phyloP scores from a whole-genome alignment of 257 asterid species.

The Capsicum rhomboideum region DNA sequence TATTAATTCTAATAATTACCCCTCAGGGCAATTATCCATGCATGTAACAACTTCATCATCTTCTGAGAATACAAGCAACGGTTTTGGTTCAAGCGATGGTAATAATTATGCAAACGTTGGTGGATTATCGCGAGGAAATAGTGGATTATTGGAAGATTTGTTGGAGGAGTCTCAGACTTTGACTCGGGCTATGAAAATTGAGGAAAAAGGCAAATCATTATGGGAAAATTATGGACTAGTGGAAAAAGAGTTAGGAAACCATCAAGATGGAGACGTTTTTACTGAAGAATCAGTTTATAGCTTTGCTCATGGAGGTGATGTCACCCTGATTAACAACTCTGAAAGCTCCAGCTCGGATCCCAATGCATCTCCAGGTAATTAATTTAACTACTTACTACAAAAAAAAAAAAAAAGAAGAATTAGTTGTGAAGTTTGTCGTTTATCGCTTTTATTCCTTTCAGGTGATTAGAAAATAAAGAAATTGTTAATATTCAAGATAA shows the following conservation, averaged over 20 bases:
- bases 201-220: not conserved
- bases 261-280: not conserved
- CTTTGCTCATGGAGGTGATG: conserved; percentile 15
- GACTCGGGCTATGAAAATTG: conserved; percentile 1
- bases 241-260: not conserved
- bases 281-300: conserved; percentile 7
- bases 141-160: conserved; percentile 53
- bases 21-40: conserved; percentile 37
- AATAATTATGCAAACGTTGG: conserved; percentile 17
- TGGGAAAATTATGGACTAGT: conserved; percentile 5
- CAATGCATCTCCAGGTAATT: not conserved
- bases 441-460: not conserved
- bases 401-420: not conserved
- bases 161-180: conserved; percentile 32
- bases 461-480: not conserved
- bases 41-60: conserved; percentile 24
- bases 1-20: not conserved
- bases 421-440: not conserved
- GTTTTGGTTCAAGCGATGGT: conserved; percentile 26
- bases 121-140: conserved; percentile 11
- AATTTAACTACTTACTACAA: not conserved
- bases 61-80: conserved; percentile 10
- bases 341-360: conserved; percentile 16
- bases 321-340: conserved; percentile 8
- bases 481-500: not conserved